These are phyloP conservation scores for Tylopilus rubrobrunneus DNA, from an alignment of 768 basidiomycete genomes.

Conservation along the genomic window DNA sequence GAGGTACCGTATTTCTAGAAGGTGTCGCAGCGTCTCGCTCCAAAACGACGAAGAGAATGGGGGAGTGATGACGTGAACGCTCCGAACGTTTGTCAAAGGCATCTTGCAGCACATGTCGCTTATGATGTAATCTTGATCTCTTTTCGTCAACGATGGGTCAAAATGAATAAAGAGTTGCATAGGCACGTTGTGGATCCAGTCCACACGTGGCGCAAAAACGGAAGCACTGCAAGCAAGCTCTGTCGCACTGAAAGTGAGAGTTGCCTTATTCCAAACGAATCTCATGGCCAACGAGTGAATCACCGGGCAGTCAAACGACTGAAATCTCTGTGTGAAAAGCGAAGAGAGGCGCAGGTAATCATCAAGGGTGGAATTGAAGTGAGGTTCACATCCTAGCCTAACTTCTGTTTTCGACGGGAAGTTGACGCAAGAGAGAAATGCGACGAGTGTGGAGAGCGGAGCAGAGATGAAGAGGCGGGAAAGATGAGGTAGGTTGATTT, in stretches of 20 bases:
- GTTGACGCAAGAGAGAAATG: background rate
- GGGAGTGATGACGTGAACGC: background rate
- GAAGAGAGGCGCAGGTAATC: background rate
- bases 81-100: background rate
- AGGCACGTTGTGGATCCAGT: background rate
- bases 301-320: too few species aligned
- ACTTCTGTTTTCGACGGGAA: background rate
- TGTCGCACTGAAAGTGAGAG: background rate
- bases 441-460: background rate
- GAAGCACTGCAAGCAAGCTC: background rate
- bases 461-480: background rate
- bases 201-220: background rate
- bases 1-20: background rate
- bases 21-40: background rate
- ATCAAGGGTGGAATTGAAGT: too few species aligned
- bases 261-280: too few species aligned
- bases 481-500: too few species aligned
- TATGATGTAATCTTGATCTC: background rate
- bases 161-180: background rate
- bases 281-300: background rate
- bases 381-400: background rate
- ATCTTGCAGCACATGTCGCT: background rate
- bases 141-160: conserved; percentile 18
- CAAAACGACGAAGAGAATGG: background rate
- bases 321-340: background rate